Evolutionary conservation across 2,329 filamentous ascomycete genomes (phyloP).

Genomic region (Cryphonectria radicalis): DNA sequence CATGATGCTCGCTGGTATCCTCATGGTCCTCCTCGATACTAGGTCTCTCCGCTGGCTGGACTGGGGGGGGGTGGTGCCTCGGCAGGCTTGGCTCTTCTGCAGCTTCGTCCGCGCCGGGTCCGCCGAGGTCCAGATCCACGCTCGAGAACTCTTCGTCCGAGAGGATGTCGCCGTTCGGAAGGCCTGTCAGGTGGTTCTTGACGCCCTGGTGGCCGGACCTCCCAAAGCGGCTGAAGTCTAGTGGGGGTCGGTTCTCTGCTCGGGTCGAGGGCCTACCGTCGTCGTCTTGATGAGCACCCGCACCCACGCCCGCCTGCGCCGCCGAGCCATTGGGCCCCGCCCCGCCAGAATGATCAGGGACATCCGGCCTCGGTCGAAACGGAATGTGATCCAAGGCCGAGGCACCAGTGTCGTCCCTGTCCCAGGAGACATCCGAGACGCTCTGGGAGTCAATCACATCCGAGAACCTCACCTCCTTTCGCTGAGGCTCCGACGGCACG

Average conservation of each 20-base stretch:
- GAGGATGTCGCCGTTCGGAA: conserved; percentile 13
- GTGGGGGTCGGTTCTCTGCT: conserved; percentile 27
- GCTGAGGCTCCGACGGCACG: conserved; percentile 12
- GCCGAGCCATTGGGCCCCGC: conserved; percentile 10
- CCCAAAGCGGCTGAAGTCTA: conserved; percentile 26
- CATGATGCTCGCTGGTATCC: conserved; percentile 19
- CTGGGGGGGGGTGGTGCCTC: conserved; percentile 3
- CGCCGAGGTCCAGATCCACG: conserved; percentile 19
- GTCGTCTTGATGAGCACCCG: conserved; percentile 9
- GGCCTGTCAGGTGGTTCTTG: background rate
- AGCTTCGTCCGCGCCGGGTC: background rate
- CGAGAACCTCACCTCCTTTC: conserved; percentile 28
- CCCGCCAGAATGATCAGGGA: background rate
- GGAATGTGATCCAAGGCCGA: conserved; percentile 18
- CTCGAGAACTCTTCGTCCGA: conserved; percentile 25
- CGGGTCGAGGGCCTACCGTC: conserved; percentile 22
- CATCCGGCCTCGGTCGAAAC: conserved; percentile 12
- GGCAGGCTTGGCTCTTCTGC: conserved; percentile 22
- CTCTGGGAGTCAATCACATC: conserved; percentile 29
- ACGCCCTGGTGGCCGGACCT: background rate
- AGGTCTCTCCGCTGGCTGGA: conserved; percentile 4
- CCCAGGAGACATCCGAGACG: conserved; percentile 26
- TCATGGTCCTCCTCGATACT: background rate
- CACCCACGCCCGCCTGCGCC: conserved; percentile 3
- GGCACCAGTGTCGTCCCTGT: conserved; percentile 18